A percentile compares a stretch with the other conserved stretches of the same genome.
phyloP scores from a whole-genome alignment of 345 rosid genomes.

The Erucastrum elatum region DNA sequence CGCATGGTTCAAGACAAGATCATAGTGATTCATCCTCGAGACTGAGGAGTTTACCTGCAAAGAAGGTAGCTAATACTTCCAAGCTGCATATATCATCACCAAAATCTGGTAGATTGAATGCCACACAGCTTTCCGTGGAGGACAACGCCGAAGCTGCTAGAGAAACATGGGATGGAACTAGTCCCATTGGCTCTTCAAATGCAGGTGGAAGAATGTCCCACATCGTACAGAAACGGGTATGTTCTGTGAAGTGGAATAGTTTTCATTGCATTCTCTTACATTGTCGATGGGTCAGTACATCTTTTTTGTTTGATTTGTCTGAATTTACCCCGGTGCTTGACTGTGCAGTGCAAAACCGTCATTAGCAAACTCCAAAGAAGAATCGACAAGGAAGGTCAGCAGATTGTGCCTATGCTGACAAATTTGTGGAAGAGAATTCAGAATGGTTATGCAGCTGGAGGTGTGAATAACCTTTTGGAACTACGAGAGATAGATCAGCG shows the following conservation, averaged over 20 bases:
- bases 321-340: neutral
- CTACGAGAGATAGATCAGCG: constrained; percentile 85
- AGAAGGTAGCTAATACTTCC: constrained; percentile 65
- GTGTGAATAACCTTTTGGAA: constrained; percentile 70
- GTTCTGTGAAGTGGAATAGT: constrained; percentile 10
- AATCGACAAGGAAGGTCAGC: constrained; percentile 91
- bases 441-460: constrained; percentile 62
- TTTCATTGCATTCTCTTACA: constrained; percentile 1
- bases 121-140: constrained; percentile 51
- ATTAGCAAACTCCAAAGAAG: constrained; percentile 87
- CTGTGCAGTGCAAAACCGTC: constrained; percentile 84
- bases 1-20: constrained; percentile 59
- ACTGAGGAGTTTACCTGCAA: constrained; percentile 58
- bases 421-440: constrained; percentile 87
- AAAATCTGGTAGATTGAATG: constrained; percentile 66
- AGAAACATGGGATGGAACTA: constrained; percentile 70
- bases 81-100: constrained; percentile 69
- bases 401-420: constrained; percentile 86
- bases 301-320: constrained; percentile 10
- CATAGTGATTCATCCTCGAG: constrained; percentile 67
- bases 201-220: constrained; percentile 72
- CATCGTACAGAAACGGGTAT: constrained; percentile 83
- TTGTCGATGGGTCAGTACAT: neutral
- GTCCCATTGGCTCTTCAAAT: constrained; percentile 53
- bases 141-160: constrained; percentile 57